Evolutionary conservation across 176 grass and related monocot genomes (phyloP).

Genomic region (Cenchrus americanus): DNA sequence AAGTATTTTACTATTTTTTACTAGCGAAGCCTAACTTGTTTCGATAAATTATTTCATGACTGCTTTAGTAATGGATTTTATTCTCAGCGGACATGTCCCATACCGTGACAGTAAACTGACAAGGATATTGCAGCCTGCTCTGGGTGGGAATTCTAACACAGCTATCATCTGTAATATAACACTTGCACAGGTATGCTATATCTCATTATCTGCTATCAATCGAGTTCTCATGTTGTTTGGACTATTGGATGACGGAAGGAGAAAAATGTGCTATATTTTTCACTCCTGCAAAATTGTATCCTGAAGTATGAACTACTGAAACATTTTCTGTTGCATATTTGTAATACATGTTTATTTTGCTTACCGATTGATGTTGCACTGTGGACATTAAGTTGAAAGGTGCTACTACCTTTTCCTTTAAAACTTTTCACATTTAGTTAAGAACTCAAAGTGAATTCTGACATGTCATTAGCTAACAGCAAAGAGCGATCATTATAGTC

Average conservation of each 20-base stretch:
- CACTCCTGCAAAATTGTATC: slow-evolving; percentile 15
- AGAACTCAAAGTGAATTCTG: background rate
- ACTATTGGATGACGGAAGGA: slow-evolving; percentile 10
- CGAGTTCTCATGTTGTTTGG: slow-evolving; percentile 16
- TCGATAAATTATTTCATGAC: slow-evolving; percentile 28
- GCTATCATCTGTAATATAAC: slow-evolving; percentile 99
- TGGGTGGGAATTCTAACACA: slow-evolving; percentile 95
- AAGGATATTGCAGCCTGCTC: slow-evolving; percentile 85
- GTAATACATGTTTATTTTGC: slow-evolving; percentile 15
- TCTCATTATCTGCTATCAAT: slow-evolving; percentile 2
- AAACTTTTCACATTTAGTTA: background rate
- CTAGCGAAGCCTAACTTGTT: slow-evolving; percentile 16
- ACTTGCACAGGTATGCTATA: slow-evolving; percentile 72
- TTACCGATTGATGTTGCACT: slow-evolving; percentile 3
- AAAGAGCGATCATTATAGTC: slow-evolving; percentile 7
- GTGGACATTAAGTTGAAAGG: slow-evolving; percentile 33
- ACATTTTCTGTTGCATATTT: slow-evolving; percentile 11
- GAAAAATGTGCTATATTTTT: slow-evolving; percentile 9
- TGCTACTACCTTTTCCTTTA: slow-evolving; percentile 17
- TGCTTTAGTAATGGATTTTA: slow-evolving; percentile 43
- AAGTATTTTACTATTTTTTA: slow-evolving; percentile 50
- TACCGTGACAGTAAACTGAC: slow-evolving; percentile 96
- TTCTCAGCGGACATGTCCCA: slow-evolving; percentile 84
- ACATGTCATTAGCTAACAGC: background rate
- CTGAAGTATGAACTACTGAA: background rate